These are phyloP conservation scores for Excoecaria cochinchinensis DNA, from an alignment of 345 rosid species.

Conservation along the genomic window DNA sequence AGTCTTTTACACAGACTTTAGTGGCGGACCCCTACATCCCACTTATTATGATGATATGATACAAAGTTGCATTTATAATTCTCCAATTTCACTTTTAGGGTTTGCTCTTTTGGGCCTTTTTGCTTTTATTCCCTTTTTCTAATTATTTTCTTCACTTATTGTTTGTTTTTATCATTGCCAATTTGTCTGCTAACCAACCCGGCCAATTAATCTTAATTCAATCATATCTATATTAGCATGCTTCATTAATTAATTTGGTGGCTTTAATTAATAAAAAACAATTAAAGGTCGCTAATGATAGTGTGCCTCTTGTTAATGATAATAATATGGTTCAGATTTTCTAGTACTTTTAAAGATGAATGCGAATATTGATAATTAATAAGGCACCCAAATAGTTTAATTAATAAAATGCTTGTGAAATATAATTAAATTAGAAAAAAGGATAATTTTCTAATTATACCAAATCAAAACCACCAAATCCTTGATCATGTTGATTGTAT, in stretches of 20 bases:
- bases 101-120: neutral
- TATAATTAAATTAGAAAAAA: too few species aligned
- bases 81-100: neutral
- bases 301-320: neutral
- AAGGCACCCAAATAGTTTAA: neutral
- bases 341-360: neutral
- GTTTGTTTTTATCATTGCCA: neutral
- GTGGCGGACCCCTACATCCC: too few species aligned
- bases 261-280: neutral
- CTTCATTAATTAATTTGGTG: neutral
- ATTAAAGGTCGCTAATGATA: neutral
- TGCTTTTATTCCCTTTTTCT: neutral
- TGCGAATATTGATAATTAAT: neutral
- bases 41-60: neutral
- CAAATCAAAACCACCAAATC: too few species aligned
- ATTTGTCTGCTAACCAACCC: neutral
- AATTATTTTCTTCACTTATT: neutral
- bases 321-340: neutral
- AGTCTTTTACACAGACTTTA: too few species aligned
- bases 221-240: neutral
- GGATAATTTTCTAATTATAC: too few species aligned
- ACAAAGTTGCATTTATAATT: neutral
- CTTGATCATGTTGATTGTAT: too few species aligned
- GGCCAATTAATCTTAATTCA: constrained; percentile 3
- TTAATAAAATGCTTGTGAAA: neutral